phyloP scores from a whole-genome alignment of 129 eudicot genomes.

The Daucus carota region DNA sequence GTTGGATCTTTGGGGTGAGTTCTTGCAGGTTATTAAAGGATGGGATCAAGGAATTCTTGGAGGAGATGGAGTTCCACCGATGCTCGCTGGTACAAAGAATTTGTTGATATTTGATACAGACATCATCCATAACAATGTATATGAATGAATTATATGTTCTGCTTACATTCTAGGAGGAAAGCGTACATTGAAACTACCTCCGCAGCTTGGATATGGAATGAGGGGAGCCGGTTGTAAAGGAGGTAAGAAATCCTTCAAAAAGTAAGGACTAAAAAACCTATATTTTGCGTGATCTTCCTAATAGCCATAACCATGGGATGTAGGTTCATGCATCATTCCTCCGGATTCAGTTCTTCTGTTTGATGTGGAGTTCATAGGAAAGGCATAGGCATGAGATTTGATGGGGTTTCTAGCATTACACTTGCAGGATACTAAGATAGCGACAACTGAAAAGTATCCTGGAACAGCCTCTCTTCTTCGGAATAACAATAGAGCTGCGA shows the following conservation, averaged over 20 bases:
- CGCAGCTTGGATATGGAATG: constrained; percentile 74
- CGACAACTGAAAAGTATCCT: background rate
- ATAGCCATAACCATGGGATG: constrained; percentile 3
- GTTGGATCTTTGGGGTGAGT: background rate
- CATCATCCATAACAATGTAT: background rate
- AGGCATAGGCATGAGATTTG: constrained; percentile 45
- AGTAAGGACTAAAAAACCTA: too few relatives aligned
- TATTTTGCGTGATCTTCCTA: background rate
- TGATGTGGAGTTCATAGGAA: constrained; percentile 88
- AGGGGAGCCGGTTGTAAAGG: constrained; percentile 96
- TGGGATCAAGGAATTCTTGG: constrained; percentile 97
- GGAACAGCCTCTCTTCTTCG: background rate
- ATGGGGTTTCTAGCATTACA: background rate
- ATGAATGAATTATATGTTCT: background rate
- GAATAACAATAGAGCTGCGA: background rate
- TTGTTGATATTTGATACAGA: background rate
- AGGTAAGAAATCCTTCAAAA: constrained; percentile 31
- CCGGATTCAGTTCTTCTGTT: constrained; percentile 85
- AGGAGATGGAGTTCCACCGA: constrained; percentile 90
- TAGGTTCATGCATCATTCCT: constrained; percentile 92
- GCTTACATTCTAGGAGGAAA: constrained; percentile 55
- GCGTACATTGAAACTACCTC: constrained; percentile 68
- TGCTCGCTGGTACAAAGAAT: constrained; percentile 70
- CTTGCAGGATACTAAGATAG: background rate
- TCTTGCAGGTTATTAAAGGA: constrained; percentile 73